phyloP scores from a whole-genome alignment of 202 grass and related monocot species.

The Alloteropsis angusta region DNA sequence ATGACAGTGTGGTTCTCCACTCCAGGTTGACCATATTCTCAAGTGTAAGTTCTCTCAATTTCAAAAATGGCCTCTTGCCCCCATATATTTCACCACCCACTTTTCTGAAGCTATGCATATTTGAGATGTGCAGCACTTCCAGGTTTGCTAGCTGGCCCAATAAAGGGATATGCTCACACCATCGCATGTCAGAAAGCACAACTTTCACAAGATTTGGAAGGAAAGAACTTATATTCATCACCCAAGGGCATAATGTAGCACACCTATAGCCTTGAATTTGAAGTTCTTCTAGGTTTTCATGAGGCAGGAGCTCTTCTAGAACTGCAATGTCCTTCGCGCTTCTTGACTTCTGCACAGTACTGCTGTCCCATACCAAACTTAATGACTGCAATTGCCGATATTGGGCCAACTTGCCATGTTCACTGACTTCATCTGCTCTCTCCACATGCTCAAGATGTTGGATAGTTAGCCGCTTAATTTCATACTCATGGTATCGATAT shows the following conservation, averaged over 20 bases:
- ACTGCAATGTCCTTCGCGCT: neutral
- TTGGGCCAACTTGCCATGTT: neutral
- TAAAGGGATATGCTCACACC: slow-evolving; percentile 25
- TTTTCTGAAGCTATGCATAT: slow-evolving; percentile 1
- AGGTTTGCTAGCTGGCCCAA: slow-evolving; percentile 20
- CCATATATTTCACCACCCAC: neutral
- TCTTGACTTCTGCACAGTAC: neutral
- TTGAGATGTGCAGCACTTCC: slow-evolving; percentile 1
- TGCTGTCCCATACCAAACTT: slow-evolving; percentile 6
- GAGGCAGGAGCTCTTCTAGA: slow-evolving; percentile 11
- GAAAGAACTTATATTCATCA: neutral
- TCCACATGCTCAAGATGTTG: slow-evolving; percentile 16
- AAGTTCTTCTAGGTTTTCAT: neutral
- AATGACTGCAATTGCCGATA: slow-evolving; percentile 1
- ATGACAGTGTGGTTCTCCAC: neutral
- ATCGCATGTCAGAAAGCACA: slow-evolving; percentile 4
- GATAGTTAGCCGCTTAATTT: neutral
- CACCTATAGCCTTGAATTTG: slow-evolving; percentile 4
- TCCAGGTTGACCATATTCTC: neutral
- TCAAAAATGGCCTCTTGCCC: slow-evolving; percentile 3
- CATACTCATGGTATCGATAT: neutral
- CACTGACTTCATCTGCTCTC: neutral
- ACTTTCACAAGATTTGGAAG: slow-evolving; percentile 6
- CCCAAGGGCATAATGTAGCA: neutral
- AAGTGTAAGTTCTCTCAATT: neutral